Evolutionary conservation across 2,329 filamentous ascomycete genomes (phyloP), one percentile per base, ranked within the genome.

Genomic region (Hawksworthiomyces lignivorus): DNA sequence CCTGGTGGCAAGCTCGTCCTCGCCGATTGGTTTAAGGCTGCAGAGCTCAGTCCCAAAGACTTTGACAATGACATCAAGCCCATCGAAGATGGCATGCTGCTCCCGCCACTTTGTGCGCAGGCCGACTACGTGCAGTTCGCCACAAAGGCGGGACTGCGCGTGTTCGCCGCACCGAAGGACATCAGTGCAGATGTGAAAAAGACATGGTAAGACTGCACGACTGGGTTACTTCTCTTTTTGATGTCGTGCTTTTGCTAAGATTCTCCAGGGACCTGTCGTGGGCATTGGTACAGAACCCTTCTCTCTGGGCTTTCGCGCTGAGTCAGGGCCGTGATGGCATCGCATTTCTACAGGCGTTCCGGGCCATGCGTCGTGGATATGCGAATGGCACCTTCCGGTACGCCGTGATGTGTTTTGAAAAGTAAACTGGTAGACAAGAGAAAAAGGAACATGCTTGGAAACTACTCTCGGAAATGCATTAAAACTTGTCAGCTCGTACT

Each of bases 221-320:
- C n/a, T n/a, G n/a, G n/a, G n/a, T n/a, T 19, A 10, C 6, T n/a
- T 17, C 7, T 29, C 32, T 41, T 32, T 15, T 36, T 37, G 11
- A n/a, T 42, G 20, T 41, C 32, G 27, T 17, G 3, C 7, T 20
- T 36, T 12, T 33, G 32, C 36, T 26, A 24, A 32, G n/a, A n/a
- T n/a, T n/a, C n/a, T 5, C 2, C 34, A 79, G 74, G 75, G 75
- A 80, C 49, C 76, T 80, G n/a, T 75, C 73, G 14, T 78, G 75
- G 75, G 64, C 66, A 7, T 61, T 80, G 9, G 67, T 80, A 14
- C 73, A 77, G 46, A 77, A 72, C 20, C 75, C 75, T 1, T 69
- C 73, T 3, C 64, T 80, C 7, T 79, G 75, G 75, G 70, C 74
- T 1, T 77, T 79, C 48, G 75, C 75, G 5, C 67, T 78, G 31